These are phyloP conservation scores for Coemansia sp. DNA, from an alignment of 192 early-diverging fungal species.

Conservation along the genomic window DNA sequence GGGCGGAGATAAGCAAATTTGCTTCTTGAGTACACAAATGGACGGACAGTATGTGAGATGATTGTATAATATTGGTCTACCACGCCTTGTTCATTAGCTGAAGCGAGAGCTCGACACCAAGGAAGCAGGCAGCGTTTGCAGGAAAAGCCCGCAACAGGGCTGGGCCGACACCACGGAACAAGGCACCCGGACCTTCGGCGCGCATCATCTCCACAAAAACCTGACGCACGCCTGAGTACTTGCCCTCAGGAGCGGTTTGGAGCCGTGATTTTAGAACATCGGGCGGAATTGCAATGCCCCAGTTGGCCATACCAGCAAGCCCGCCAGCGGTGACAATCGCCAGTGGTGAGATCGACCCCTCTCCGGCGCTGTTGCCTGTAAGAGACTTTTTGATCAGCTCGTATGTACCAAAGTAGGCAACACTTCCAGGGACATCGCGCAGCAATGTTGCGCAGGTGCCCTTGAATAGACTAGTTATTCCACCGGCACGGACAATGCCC, in stretches of 20 bases:
- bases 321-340: slow-evolving; percentile 93
- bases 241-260: slow-evolving; percentile 63
- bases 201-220: slow-evolving; percentile 59
- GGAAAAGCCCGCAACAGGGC: slow-evolving; percentile 81
- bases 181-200: slow-evolving; percentile 60
- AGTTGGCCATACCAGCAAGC: slow-evolving; percentile 98
- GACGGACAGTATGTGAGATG: background rate
- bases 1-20: background rate
- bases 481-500: slow-evolving; percentile 84
- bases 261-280: slow-evolving; percentile 85
- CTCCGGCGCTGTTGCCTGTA: slow-evolving; percentile 63
- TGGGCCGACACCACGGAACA: slow-evolving; percentile 81
- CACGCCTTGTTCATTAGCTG: slow-evolving; percentile 50
- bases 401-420: slow-evolving; percentile 95
- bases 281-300: slow-evolving; percentile 73
- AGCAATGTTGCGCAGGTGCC: slow-evolving; percentile 92
- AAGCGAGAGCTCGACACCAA: slow-evolving; percentile 56
- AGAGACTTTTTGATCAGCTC: slow-evolving; percentile 78
- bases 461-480: slow-evolving; percentile 83
- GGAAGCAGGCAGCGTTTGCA: slow-evolving; percentile 82
- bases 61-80: slow-evolving; percentile 4
- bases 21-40: background rate
- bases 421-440: slow-evolving; percentile 91
- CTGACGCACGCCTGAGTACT: slow-evolving; percentile 51
- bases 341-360: slow-evolving; percentile 74